phyloP scores from a whole-genome alignment of 2,329 filamentous ascomycete genomes.

The Xylogone sp. region DNA sequence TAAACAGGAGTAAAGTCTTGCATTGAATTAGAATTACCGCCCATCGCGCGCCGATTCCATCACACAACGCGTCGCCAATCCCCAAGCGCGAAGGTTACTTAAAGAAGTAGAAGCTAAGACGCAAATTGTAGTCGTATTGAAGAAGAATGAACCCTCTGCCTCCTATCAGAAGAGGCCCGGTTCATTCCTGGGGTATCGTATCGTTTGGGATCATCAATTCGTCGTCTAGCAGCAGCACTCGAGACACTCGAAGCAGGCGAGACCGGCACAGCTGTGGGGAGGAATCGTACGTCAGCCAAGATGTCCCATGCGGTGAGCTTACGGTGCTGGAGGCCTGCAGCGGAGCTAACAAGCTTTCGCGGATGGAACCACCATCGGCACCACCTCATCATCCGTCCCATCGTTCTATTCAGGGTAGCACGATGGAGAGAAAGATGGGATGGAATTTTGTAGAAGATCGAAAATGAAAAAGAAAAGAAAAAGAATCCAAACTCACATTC shows the following conservation, averaged over 20 bases:
- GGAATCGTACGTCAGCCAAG: not conserved
- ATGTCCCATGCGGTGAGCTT: not conserved
- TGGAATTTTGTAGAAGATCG: too few species aligned
- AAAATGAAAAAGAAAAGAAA: not conserved
- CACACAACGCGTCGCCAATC: not conserved
- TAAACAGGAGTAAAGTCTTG: not conserved
- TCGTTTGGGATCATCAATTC: not conserved
- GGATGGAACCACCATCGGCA: not conserved
- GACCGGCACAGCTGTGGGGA: slow-evolving; percentile 20
- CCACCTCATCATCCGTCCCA: not conserved
- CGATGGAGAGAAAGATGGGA: too few species aligned
- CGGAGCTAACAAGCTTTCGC: not conserved
- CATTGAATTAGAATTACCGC: not conserved
- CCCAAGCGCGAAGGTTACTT: too few species aligned
- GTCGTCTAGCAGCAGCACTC: slow-evolving; percentile 24
- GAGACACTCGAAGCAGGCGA: slow-evolving; percentile 26
- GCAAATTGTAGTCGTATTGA: not conserved
- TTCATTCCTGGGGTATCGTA: not conserved
- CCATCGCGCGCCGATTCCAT: not conserved
- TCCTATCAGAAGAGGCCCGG: not conserved
- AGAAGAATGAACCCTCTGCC: not conserved
- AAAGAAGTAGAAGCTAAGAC: not conserved
- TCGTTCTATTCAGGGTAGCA: too few species aligned
- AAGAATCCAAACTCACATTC: slow-evolving; percentile 17
- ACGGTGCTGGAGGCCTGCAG: not conserved